Base-by-base conservation (phyloP, 495 filamentous ascomycete species). In the Schizothecium vesticola region DNA sequence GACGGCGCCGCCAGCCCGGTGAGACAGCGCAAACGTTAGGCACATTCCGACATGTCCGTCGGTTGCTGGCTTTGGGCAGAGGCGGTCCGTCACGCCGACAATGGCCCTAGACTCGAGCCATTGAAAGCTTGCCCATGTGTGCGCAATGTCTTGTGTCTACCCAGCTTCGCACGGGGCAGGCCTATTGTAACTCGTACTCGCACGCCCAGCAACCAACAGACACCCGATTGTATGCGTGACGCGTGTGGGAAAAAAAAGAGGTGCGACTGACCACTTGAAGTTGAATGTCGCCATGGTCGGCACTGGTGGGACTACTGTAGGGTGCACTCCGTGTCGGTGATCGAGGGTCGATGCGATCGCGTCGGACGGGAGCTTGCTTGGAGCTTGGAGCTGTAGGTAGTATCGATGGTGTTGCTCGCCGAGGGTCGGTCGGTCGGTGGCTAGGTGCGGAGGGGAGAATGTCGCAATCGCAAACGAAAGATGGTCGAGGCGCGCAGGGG, bases 211-310 rank as follows among this genome's bases (percentile, higher is more conserved):
- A 51, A 8, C 16, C 43, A 43, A 51, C 31, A 56, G 23, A 65
- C 10, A 61, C n/a, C 29, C 43, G 19, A 33, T 13, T 51, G 43
- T 51, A 51, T 51, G 43, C 19, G 43, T 51, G 43, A 51, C 43
- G 43, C 31, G 31, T 19, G 43, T 51, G 33, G n/a, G 16, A 6
- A 9, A 8, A 51, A 51, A 51, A n/a, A 31, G 62, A 43, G 24
- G 69, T 31, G 51, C 11, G 51, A 83, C 84, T 71, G 72, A 86
- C 84, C 84, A 86, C 72, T 80, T 84, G 76, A 86, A 86, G 10
- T 79, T 76, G 68, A 81, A 86, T 71, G 74, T 84, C 66, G 81
- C 82, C 84, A 85, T 86, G 43, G 63, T 63, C 67, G 66, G 55
- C 29, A 12, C 56, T 51, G 43, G 43, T 51, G 43, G 43, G 43